phyloP scores from a whole-genome alignment of 306 rosid genomes.

The Cicer cuneatum region DNA sequence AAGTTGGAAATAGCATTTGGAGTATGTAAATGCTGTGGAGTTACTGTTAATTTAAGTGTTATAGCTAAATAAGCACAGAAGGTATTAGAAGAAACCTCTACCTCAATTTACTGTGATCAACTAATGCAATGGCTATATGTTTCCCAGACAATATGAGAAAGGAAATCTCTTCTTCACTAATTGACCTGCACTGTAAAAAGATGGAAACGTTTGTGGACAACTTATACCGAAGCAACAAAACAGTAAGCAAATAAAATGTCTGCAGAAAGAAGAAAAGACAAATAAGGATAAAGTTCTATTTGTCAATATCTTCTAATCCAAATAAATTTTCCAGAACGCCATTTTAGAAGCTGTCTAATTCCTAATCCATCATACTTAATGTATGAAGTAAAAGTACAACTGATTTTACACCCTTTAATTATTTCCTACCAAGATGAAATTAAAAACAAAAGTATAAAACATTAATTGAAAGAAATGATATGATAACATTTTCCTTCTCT shows the following conservation, averaged over 20 bases:
- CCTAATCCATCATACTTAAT: conserved; percentile 20
- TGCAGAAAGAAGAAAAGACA: conserved; percentile 18
- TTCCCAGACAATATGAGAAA: conserved; percentile 76
- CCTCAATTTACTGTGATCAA: conserved; percentile 89
- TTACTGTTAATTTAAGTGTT: conserved; percentile 23
- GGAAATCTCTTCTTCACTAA: conserved; percentile 72
- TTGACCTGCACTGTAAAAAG: conserved; percentile 83
- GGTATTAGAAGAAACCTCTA: conserved; percentile 43
- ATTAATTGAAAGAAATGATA: conserved; percentile 29
- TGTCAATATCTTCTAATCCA: conserved; percentile 39
- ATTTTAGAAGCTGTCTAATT: conserved; percentile 7
- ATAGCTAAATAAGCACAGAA: conserved; percentile 28
- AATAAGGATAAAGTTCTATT: conserved; percentile 14
- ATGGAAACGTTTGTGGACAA: conserved; percentile 46
- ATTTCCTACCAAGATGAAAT: conserved; percentile 26
- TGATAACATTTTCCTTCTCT: conserved; percentile 7
- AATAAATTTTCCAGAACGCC: conserved; percentile 30
- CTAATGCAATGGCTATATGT: conserved; percentile 85
- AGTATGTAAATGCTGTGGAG: conserved; percentile 10
- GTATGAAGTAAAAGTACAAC: conserved; percentile 26
- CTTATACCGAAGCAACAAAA: conserved; percentile 31
- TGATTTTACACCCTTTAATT: conserved; percentile 19
- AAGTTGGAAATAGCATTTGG: conserved; percentile 20
- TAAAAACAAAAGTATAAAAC: conserved; percentile 5
- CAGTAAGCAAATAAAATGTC: conserved; percentile 21